phyloP scores from a whole-genome alignment of 2,329 filamentous ascomycete species.

The Cadophora sp. region DNA sequence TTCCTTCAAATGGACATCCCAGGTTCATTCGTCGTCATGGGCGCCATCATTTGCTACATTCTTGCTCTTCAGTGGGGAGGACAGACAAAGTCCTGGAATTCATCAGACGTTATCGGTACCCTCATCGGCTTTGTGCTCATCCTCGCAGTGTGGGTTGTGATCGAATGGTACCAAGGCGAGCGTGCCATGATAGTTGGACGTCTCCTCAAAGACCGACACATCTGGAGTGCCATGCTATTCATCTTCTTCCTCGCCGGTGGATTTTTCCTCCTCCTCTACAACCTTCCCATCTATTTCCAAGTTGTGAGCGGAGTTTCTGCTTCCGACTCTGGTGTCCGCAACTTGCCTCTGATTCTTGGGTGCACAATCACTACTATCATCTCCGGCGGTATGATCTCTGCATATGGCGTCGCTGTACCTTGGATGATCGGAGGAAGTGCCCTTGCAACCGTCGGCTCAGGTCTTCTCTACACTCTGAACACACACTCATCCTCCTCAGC shows the following conservation, averaged over 20 bases:
- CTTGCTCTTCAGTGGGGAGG: conserved; percentile 58
- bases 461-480: conserved; percentile 61
- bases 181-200: conserved; percentile 57
- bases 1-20: conserved; percentile 56
- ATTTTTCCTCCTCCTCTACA: conserved; percentile 55
- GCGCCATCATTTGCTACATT: conserved; percentile 51
- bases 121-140: conserved; percentile 49
- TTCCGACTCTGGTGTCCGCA: conserved; percentile 46
- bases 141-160: conserved; percentile 46
- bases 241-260: conserved; percentile 52
- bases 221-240: conserved; percentile 52
- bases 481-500: conserved; percentile 53
- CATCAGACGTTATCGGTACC: conserved; percentile 51
- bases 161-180: conserved; percentile 53
- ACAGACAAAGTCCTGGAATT: conserved; percentile 52
- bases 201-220: conserved; percentile 51
- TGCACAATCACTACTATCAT: conserved; percentile 46
- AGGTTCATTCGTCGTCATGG: conserved; percentile 55
- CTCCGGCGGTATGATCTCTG: conserved; percentile 45
- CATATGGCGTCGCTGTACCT: conserved; percentile 47
- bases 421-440: conserved; percentile 45
- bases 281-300: conserved; percentile 60
- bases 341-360: conserved; percentile 48
- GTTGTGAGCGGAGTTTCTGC: conserved; percentile 46
- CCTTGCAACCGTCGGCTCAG: conserved; percentile 51